Evolutionary conservation across 2,329 filamentous ascomycete species (phyloP).

Genomic region (Sclerotinia spermophila): DNA sequence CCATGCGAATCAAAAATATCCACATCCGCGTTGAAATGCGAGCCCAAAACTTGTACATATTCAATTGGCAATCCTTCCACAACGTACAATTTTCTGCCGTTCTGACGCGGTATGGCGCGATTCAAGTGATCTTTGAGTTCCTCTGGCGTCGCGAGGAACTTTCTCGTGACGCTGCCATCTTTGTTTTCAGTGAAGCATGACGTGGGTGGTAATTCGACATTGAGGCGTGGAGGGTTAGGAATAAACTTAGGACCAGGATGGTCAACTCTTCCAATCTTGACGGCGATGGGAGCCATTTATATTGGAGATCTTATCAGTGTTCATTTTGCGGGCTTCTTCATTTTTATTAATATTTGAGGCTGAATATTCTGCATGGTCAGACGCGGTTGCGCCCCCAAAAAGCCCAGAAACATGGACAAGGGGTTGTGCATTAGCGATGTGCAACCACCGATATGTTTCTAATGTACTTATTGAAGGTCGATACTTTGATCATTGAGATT

Average conservation of each 20-base stretch:
- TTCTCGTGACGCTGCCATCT: neutral
- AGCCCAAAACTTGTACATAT: neutral
- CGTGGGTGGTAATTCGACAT: neutral
- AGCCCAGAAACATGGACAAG: neutral
- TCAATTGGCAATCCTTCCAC: slow-evolving; percentile 5
- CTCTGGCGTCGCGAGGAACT: neutral
- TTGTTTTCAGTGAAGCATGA: neutral
- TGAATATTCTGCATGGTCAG: neutral
- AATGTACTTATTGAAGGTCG: neutral
- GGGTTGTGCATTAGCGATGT: slow-evolving; percentile 7
- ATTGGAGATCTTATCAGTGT: neutral
- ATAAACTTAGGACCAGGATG: neutral
- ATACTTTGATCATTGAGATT: no score
- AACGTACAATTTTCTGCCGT: neutral
- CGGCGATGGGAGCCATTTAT: neutral
- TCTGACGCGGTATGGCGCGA: neutral
- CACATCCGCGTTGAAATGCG: slow-evolving; percentile 2
- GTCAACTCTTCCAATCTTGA: neutral
- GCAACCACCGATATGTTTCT: neutral
- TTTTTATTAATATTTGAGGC: neutral
- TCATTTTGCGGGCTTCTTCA: neutral
- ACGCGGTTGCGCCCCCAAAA: neutral
- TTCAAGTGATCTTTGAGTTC: slow-evolving; percentile 4
- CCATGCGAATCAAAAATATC: slow-evolving; percentile 8
- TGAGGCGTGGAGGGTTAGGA: neutral